Evolutionary conservation across 2,329 filamentous ascomycete genomes (phyloP).

Genomic region (Endocalyx cinctus): DNA sequence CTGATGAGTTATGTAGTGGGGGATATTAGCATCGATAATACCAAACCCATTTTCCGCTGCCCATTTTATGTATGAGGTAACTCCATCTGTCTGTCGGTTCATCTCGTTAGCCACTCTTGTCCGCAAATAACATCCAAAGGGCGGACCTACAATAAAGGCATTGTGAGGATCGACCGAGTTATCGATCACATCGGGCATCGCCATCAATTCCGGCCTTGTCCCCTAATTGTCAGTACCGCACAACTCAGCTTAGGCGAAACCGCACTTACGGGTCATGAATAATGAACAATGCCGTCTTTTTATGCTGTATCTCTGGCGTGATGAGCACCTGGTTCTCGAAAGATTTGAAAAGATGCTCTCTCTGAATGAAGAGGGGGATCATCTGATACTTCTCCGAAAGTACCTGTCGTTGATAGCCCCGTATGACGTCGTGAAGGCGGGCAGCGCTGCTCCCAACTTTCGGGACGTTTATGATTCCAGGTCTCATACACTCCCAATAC

Average conservation of each 20-base stretch:
- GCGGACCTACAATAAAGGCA: constrained; percentile 73
- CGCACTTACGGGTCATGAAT: constrained; percentile 82
- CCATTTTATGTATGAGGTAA: constrained; percentile 81
- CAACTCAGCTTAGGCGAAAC: no score
- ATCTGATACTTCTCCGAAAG: constrained; percentile 72
- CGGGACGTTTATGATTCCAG: constrained; percentile 53
- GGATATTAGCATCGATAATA: constrained; percentile 88
- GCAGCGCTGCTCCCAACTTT: constrained; percentile 51
- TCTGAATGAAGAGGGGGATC: constrained; percentile 74
- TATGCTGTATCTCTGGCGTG: constrained; percentile 64
- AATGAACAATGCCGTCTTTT: constrained; percentile 71
- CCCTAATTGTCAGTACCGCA: no score
- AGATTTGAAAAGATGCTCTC: constrained; percentile 65
- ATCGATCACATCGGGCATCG: constrained; percentile 63
- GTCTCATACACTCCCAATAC: constrained; percentile 87
- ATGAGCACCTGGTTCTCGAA: constrained; percentile 85
- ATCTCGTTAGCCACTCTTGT: constrained; percentile 9
- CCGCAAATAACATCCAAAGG: no score
- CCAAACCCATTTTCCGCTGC: constrained; percentile 71
- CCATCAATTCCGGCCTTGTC: constrained; percentile 63
- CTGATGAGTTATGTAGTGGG: constrained; percentile 65
- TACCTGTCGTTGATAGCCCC: constrained; percentile 67
- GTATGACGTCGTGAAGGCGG: constrained; percentile 74
- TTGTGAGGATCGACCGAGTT: constrained; percentile 78
- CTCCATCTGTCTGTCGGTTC: constrained; percentile 74